These are phyloP conservation scores for Apiotrichum siamense DNA, from an alignment of 1,284 basidiomycete species.

Conservation along the genomic window DNA sequence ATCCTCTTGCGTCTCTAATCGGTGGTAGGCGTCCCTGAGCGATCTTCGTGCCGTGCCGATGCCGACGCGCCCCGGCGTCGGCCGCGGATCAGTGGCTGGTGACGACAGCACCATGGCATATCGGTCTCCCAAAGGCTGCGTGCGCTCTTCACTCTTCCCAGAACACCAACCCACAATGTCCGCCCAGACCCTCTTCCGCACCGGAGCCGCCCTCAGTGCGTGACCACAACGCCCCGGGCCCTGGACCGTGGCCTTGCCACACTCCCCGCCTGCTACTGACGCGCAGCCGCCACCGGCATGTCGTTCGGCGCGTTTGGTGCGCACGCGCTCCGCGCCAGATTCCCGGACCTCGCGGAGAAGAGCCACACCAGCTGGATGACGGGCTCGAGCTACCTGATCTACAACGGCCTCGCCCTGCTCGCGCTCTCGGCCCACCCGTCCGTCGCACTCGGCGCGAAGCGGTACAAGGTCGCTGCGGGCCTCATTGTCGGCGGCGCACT, in stretches of 20 bases:
- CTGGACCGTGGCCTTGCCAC: no score
- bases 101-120: no score
- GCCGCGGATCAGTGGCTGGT: no score
- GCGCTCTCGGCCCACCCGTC: constrained; percentile 65
- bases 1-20: no score
- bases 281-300: constrained; percentile 44
- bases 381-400: constrained; percentile 51
- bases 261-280: neutral
- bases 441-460: constrained; percentile 49
- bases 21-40: no score
- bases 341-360: constrained; percentile 37
- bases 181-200: constrained; percentile 19
- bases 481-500: constrained; percentile 60
- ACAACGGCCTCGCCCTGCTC: constrained; percentile 69
- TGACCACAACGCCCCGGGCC: no score
- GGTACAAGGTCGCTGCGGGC: constrained; percentile 62
- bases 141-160: neutral
- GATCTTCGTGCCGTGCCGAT: no score
- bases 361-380: constrained; percentile 38
- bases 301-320: constrained; percentile 45
- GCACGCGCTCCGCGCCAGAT: constrained; percentile 39
- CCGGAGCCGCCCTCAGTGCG: constrained; percentile 37
- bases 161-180: constrained; percentile 7
- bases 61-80: no score
- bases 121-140: no score